Percentiles rank a stretch among this genome's conserved stretches.
Conservation (phyloP, 169 alveolate genomes). For the Eimeria mitis region DNA sequence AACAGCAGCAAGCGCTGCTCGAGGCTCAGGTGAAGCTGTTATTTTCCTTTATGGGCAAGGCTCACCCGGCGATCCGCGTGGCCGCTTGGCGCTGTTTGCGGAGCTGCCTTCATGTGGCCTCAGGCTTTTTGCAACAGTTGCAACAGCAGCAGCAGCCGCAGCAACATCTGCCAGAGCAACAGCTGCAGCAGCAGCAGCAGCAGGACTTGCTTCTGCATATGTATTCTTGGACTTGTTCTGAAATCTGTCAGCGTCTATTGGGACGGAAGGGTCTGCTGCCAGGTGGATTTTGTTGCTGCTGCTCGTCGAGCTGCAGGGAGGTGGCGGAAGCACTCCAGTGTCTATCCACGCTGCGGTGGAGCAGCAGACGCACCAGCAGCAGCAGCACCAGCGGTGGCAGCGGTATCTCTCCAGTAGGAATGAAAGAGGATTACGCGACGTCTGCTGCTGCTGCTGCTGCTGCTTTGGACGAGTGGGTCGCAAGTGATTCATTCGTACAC, state of each 20-base stretch:
- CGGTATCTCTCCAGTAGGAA: conserved; percentile 4
- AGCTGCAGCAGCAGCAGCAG: neutral
- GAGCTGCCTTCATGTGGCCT: conserved; percentile 26
- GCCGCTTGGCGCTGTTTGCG: conserved; percentile 66
- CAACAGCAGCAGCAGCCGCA: conserved; percentile 41
- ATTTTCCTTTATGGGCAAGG: neutral
- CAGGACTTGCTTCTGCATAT: conserved; percentile 21
- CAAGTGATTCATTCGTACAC: conserved; percentile 52
- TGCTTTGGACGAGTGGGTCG: conserved; percentile 53
- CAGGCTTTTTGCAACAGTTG: conserved; percentile 20
- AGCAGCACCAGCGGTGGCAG: conserved; percentile 11
- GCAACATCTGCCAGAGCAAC: neutral
- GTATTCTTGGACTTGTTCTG: conserved; percentile 27
- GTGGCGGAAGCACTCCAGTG: conserved; percentile 18
- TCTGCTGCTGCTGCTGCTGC: conserved; percentile 74
- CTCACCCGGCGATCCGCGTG: conserved; percentile 35
- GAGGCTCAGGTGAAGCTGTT: conserved; percentile 30
- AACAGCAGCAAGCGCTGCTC: conserved; percentile 37
- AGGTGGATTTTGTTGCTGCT: conserved; percentile 29
- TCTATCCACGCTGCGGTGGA: conserved; percentile 3
- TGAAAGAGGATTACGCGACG: neutral
- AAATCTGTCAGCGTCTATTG: neutral
- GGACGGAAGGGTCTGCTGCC: conserved; percentile 16
- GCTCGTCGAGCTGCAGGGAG: conserved; percentile 22
- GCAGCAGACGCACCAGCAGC: conserved; percentile 63